A percentile compares a stretch with the other conserved stretches of the same genome.
Evolutionary conservation across 179 eudicot species (phyloP).

Genomic region (Spinacia oleracea): DNA sequence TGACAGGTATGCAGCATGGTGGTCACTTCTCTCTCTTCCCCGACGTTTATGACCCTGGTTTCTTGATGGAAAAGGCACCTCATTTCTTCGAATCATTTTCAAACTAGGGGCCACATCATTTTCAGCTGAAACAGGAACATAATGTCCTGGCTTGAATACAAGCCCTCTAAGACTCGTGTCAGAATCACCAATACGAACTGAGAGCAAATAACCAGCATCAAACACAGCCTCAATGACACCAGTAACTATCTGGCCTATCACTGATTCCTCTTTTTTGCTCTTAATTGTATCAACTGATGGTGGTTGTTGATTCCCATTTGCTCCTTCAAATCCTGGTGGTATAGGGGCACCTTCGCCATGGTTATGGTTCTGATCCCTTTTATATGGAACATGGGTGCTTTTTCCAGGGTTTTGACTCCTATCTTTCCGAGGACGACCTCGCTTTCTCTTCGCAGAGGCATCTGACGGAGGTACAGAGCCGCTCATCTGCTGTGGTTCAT

Average conservation of each 20-base stretch:
- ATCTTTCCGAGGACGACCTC: slow-evolving; percentile 94
- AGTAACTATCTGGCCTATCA: slow-evolving; percentile 69
- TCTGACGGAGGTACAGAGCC: slow-evolving; percentile 29
- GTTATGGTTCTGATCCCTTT: slow-evolving; percentile 22
- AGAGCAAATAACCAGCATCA: slow-evolving; percentile 77
- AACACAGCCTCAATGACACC: slow-evolving; percentile 83
- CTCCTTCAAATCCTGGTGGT: slow-evolving; percentile 53
- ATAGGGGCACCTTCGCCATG: slow-evolving; percentile 28
- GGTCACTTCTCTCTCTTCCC: slow-evolving; percentile 40
- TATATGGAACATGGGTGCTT: slow-evolving; percentile 18
- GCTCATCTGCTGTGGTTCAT: slow-evolving; percentile 43
- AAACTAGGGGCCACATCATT: slow-evolving; percentile 85
- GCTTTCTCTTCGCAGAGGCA: slow-evolving; percentile 54
- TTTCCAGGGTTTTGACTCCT: slow-evolving; percentile 35
- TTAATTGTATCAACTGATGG: slow-evolving; percentile 36
- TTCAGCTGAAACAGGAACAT: slow-evolving; percentile 68
- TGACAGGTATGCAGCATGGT: slow-evolving; percentile 29
- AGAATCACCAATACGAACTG: slow-evolving; percentile 72
- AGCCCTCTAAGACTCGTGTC: slow-evolving; percentile 64
- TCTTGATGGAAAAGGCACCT: slow-evolving; percentile 49
- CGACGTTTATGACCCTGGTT: slow-evolving; percentile 40
- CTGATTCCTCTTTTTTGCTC: slow-evolving; percentile 30
- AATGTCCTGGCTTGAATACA: slow-evolving; percentile 90
- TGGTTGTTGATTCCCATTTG: slow-evolving; percentile 36
- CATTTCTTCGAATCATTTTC: slow-evolving; percentile 66